Evolutionary conservation across 2,329 filamentous ascomycete species (phyloP).

Genomic region (Aspergillus unguis): DNA sequence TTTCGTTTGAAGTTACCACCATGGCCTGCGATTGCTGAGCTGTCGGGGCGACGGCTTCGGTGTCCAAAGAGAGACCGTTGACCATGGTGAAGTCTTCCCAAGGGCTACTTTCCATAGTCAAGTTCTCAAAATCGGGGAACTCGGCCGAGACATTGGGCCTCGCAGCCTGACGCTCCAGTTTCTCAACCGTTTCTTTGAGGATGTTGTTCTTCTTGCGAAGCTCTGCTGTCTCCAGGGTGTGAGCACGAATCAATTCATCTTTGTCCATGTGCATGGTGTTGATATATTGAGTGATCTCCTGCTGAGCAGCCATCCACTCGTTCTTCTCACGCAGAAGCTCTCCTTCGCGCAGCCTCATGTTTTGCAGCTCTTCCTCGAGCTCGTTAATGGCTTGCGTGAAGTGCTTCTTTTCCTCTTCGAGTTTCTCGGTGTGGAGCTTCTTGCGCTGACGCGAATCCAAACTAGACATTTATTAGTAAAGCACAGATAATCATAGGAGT

Average conservation of each 20-base stretch:
- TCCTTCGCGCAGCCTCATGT: slow-evolving; percentile 61
- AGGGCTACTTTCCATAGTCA: slow-evolving; percentile 70
- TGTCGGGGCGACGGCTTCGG: slow-evolving; percentile 34
- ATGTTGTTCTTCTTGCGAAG: slow-evolving; percentile 89
- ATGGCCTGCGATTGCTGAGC: slow-evolving; percentile 25
- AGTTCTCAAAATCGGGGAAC: slow-evolving; percentile 77
- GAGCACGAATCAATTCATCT: slow-evolving; percentile 81
- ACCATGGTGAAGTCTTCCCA: slow-evolving; percentile 83
- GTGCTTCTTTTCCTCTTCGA: slow-evolving; percentile 95
- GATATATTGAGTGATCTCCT: slow-evolving; percentile 71
- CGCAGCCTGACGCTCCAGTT: slow-evolving; percentile 38
- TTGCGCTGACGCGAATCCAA: slow-evolving; percentile 96
- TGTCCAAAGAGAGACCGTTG: slow-evolving; percentile 53
- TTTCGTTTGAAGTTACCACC: slow-evolving; percentile 42
- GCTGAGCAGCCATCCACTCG: slow-evolving; percentile 68
- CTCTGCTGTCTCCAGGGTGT: slow-evolving; percentile 86
- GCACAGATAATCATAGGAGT: slow-evolving; percentile 18
- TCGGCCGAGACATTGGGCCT: slow-evolving; percentile 58
- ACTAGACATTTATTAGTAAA: slow-evolving; percentile 44
- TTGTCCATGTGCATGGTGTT: slow-evolving; percentile 78
- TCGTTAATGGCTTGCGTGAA: slow-evolving; percentile 72
- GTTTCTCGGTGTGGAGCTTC: slow-evolving; percentile 94
- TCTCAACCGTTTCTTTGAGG: slow-evolving; percentile 63
- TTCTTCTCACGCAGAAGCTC: slow-evolving; percentile 52
- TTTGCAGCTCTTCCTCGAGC: slow-evolving; percentile 72